Evolutionary conservation across 2,329 filamentous ascomycete species (phyloP).

Genomic region (Pyrenophora tritici-repentis): DNA sequence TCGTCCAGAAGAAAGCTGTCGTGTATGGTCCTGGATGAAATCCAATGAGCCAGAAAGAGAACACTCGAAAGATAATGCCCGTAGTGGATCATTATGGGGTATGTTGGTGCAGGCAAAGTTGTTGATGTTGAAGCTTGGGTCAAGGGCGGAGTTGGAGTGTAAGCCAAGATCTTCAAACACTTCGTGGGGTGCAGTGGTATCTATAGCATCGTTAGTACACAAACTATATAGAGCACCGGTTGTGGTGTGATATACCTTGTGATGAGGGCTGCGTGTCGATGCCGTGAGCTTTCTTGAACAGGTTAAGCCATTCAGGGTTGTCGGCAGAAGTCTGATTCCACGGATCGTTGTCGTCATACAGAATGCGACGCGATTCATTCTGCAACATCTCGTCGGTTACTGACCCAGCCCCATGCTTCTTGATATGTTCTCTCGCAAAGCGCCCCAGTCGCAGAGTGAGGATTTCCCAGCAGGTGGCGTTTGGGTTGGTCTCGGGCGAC

Average conservation of each 20-base stretch:
- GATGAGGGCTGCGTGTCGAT: slow-evolving; percentile 28
- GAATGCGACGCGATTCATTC: slow-evolving; percentile 51
- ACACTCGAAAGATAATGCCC: slow-evolving; percentile 32
- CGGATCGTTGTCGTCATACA: slow-evolving; percentile 56
- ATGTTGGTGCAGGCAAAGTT: slow-evolving; percentile 28
- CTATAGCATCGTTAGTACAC: slow-evolving; percentile 3
- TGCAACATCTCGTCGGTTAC: slow-evolving; percentile 58
- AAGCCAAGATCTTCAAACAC: slow-evolving; percentile 44
- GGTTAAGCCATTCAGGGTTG: slow-evolving; percentile 53
- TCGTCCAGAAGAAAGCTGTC: slow-evolving; percentile 16
- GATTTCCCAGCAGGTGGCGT: slow-evolving; percentile 56
- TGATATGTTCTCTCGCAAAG: slow-evolving; percentile 50
- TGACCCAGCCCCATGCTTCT: slow-evolving; percentile 40
- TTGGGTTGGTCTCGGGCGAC: slow-evolving; percentile 18
- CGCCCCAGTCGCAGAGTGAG: slow-evolving; percentile 53
- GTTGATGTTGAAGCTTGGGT: slow-evolving; percentile 37
- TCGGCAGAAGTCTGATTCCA: slow-evolving; percentile 53
- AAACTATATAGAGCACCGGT: too few species aligned
- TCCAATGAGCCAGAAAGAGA: slow-evolving; percentile 30
- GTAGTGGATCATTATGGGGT: slow-evolving; percentile 15
- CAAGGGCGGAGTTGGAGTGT: slow-evolving; percentile 24
- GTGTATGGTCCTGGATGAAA: slow-evolving; percentile 19
- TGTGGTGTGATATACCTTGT: slow-evolving; percentile 4
- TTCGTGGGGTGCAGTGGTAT: slow-evolving; percentile 27
- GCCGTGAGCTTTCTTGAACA: slow-evolving; percentile 57